These are phyloP conservation scores for Pseudozyma flocculosa DNA, from an alignment of 1,284 basidiomycete species.

Conservation along the genomic window DNA sequence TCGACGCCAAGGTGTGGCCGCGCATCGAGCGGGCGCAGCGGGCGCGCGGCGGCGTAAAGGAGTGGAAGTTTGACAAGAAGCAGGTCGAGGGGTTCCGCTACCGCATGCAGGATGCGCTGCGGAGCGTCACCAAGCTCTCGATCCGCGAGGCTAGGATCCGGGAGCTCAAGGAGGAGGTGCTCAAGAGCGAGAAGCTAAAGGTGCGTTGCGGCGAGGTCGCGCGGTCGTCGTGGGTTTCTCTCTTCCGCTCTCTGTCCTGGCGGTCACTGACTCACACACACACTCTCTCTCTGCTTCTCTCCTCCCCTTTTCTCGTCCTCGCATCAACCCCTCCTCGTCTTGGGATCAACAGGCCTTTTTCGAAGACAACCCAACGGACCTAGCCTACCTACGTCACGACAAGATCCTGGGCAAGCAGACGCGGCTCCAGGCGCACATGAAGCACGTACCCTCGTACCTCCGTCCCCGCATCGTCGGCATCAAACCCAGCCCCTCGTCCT, in stretches of 20 bases:
- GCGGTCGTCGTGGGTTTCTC: too few species aligned
- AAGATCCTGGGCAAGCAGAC: conserved; percentile 85
- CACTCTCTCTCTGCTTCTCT: too few species aligned
- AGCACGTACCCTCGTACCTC: conserved; percentile 91
- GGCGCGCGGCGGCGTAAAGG: conserved; percentile 70
- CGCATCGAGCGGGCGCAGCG: conserved; percentile 17
- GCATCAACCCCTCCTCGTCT: too few species aligned
- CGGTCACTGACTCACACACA: neutral
- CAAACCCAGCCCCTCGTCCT: neutral
- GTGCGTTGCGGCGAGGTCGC: conserved; percentile 65
- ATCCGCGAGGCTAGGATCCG: conserved; percentile 90
- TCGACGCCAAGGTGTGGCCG: conserved; percentile 76
- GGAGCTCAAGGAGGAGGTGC: conserved; percentile 87
- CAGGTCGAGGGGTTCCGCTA: conserved; percentile 98
- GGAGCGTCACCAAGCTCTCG: conserved; percentile 80
- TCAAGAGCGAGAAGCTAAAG: conserved; percentile 95
- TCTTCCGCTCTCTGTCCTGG: neutral
- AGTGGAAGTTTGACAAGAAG: conserved; percentile 89
- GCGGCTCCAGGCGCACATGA: conserved; percentile 78
- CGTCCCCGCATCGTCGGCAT: conserved; percentile 73
- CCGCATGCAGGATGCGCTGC: conserved; percentile 92
- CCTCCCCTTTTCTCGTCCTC: too few species aligned
- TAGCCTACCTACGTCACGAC: conserved; percentile 91
- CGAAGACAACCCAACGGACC: conserved; percentile 91
- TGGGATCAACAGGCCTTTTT: conserved; percentile 96